phyloP scores from a whole-genome alignment of 768 basidiomycete species.

The Boletus rubropictus region DNA sequence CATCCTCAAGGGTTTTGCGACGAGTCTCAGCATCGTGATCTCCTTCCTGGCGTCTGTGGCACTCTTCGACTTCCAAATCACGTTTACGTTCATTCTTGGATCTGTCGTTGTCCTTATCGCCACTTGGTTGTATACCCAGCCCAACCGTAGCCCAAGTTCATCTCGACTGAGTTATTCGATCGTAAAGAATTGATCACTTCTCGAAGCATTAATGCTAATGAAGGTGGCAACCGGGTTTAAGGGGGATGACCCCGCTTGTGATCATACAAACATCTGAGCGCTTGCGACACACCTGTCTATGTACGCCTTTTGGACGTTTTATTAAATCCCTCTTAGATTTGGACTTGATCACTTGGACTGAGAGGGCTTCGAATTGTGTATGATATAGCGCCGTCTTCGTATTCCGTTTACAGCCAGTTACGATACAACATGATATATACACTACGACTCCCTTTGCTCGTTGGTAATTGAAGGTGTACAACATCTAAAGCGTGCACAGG shows the following conservation, averaged over 20 bases:
- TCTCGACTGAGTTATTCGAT: conserved; percentile 26
- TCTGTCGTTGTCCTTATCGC: conserved; percentile 78
- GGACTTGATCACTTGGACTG: conserved; percentile 23
- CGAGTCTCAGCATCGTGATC: conserved; percentile 88
- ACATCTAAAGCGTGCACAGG: not conserved
- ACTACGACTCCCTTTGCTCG: conserved; percentile 11
- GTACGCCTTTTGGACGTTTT: conserved; percentile 22
- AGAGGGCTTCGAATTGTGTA: conserved; percentile 15
- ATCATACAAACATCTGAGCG: conserved; percentile 9
- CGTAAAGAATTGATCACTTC: conserved; percentile 18
- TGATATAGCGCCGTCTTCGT: conserved; percentile 18
- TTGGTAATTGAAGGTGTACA: conserved; percentile 9
- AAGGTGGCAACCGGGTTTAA: not conserved
- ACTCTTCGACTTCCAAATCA: conserved; percentile 86
- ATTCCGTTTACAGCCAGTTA: conserved; percentile 12
- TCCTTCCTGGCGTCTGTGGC: conserved; percentile 90
- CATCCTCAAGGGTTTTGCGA: conserved; percentile 92
- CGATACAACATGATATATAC: conserved; percentile 27
- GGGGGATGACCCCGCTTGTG: conserved; percentile 1
- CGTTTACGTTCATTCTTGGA: conserved; percentile 80
- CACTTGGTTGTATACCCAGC: conserved; percentile 91
- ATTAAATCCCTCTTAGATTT: conserved; percentile 21
- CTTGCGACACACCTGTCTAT: conserved; percentile 17
- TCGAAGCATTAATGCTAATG: not conserved
- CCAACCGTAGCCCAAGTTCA: conserved; percentile 30